phyloP scores from a whole-genome alignment of 192 early-diverging fungal species.

The Entomortierella parvispora region DNA sequence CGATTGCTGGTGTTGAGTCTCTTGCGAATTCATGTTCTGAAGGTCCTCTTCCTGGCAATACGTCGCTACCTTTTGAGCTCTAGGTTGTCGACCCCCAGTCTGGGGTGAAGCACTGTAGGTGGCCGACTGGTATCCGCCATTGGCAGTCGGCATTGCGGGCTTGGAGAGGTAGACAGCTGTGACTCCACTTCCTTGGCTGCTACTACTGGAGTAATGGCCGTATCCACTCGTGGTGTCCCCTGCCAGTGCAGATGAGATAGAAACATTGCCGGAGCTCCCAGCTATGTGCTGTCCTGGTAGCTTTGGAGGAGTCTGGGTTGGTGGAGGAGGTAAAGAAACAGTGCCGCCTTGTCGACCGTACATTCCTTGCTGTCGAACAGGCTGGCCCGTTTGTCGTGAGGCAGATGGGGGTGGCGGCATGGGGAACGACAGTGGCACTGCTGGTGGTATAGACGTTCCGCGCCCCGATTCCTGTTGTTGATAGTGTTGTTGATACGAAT shows the following conservation, averaged over 20 bases:
- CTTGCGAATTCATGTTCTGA: neutral
- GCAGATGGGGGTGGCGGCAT: slow-evolving; percentile 36
- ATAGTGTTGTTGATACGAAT: neutral
- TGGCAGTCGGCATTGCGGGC: slow-evolving; percentile 13
- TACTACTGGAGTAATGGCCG: slow-evolving; percentile 9
- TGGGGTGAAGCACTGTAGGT: slow-evolving; percentile 6
- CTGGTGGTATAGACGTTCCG: neutral
- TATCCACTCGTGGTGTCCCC: slow-evolving; percentile 24
- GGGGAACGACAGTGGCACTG: slow-evolving; percentile 24
- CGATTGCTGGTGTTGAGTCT: slow-evolving; percentile 18
- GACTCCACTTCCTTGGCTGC: slow-evolving; percentile 11
- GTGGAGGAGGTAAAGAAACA: slow-evolving; percentile 18
- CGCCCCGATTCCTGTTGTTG: slow-evolving; percentile 1
- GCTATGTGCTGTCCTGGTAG: slow-evolving; percentile 1
- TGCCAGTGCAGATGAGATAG: slow-evolving; percentile 1
- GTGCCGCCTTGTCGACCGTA: neutral
- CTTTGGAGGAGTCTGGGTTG: slow-evolving; percentile 16
- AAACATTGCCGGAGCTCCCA: neutral
- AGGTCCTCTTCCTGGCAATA: slow-evolving; percentile 25
- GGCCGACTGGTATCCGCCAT: neutral
- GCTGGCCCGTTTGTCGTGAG: slow-evolving; percentile 21
- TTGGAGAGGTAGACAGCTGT: slow-evolving; percentile 44
- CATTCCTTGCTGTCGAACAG: slow-evolving; percentile 11
- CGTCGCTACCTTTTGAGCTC: slow-evolving; percentile 1
- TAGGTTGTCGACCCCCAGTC: neutral